Conservation (phyloP, 2,329 filamentous ascomycete genomes). For the Coniochaeta sp. region DNA sequence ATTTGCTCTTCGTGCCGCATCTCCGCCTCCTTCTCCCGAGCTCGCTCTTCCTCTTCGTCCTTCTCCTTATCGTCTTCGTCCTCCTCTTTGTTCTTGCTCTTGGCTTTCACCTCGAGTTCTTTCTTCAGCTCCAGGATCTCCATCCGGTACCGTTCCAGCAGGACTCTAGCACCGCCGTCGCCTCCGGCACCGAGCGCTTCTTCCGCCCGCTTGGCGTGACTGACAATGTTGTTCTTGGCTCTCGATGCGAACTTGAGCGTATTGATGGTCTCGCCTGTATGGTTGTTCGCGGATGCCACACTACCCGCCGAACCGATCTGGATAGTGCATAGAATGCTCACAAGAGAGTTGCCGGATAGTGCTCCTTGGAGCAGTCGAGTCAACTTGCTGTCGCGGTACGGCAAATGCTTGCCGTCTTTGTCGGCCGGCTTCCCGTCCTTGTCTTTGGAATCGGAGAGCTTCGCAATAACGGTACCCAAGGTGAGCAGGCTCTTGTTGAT, state of each 20-base stretch:
- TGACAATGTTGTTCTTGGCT: conserved; percentile 96
- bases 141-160: conserved; percentile 88
- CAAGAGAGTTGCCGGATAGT: conserved; percentile 84
- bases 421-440: conserved; percentile 66
- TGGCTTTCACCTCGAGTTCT: conserved; percentile 79
- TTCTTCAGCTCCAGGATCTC: conserved; percentile 78
- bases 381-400: conserved; percentile 95
- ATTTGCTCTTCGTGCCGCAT: conserved; percentile 93
- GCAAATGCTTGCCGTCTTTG: conserved; percentile 85
- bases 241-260: conserved; percentile 95
- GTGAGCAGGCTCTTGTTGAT: conserved; percentile 98
- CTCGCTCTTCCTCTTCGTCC: conserved; percentile 65
- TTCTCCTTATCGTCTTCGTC: conserved; percentile 56
- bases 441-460: conserved; percentile 83
- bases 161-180: conserved; percentile 79
- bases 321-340: conserved; percentile 96
- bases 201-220: conserved; percentile 89
- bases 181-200: conserved; percentile 74
- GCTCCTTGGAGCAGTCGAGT: conserved; percentile 89
- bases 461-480: conserved; percentile 88
- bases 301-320: conserved; percentile 76
- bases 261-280: conserved; percentile 85
- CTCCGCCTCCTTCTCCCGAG: conserved; percentile 70
- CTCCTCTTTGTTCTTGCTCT: conserved; percentile 54
- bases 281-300: conserved; percentile 61